Conservation (phyloP, 495 filamentous ascomycete species). For the Cudoniella acicularis region DNA sequence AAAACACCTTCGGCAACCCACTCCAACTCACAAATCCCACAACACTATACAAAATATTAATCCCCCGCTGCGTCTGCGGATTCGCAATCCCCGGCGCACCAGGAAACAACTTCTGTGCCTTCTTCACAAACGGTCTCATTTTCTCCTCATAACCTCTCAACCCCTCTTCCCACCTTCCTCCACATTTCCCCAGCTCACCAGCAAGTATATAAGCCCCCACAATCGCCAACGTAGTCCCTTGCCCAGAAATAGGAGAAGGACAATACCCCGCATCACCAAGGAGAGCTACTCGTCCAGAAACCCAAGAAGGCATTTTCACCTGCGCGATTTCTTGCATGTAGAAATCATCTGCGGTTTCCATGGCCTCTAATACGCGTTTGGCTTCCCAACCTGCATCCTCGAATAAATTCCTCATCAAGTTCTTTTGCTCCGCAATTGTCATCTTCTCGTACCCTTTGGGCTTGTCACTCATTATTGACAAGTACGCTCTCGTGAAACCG, state of each 20-base stretch:
- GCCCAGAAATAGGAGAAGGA: constrained; percentile 41
- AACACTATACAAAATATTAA: neutral
- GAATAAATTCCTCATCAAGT: constrained; percentile 37
- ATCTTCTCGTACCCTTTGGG: constrained; percentile 17
- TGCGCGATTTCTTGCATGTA: constrained; percentile 41
- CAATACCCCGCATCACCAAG: constrained; percentile 54
- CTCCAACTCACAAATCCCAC: constrained; percentile 4
- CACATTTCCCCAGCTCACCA: constrained; percentile 42
- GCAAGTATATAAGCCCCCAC: constrained; percentile 51
- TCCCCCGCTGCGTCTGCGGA: constrained; percentile 6
- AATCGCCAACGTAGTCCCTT: constrained; percentile 41
- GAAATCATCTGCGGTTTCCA: constrained; percentile 41
- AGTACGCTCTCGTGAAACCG: constrained; percentile 34
- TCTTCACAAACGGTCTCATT: constrained; percentile 40
- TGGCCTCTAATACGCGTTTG: constrained; percentile 33
- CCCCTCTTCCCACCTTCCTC: constrained; percentile 23
- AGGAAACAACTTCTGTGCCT: constrained; percentile 30
- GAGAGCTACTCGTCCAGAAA: constrained; percentile 39
- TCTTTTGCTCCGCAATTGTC: constrained; percentile 40
- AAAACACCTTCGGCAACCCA: constrained; percentile 2
- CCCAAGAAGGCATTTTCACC: constrained; percentile 43
- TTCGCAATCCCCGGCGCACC: constrained; percentile 9
- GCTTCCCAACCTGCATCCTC: constrained; percentile 41
- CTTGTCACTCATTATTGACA: constrained; percentile 26
- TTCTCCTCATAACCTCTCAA: constrained; percentile 37